Base-by-base conservation (phyloP, 1,284 basidiomycete genomes). In the Earliella scabrosa region DNA sequence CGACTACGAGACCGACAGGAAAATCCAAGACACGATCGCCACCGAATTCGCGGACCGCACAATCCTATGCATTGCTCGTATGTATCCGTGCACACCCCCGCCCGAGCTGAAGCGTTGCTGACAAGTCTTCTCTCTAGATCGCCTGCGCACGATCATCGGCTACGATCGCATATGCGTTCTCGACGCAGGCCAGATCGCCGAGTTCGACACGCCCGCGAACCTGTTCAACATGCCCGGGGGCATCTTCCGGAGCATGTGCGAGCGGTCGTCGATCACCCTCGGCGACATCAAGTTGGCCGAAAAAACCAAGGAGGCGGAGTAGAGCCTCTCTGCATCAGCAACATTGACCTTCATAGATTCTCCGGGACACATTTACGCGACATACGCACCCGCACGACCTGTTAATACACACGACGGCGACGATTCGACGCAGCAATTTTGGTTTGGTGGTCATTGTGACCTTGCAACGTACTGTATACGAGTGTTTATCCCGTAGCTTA, bases 21-120 rank as follows among this genome's bases (percentile, higher is more conserved):
- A 88, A 60, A 93, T 95, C 58, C 92, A 95, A 70, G 80, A 87
- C 59, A 95, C 93, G n/a, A 95, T 96, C 60, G 81, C 89, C 2
- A 79, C 79, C 44, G 92, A 94, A 74, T 95, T 95, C 74, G 75
- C 77, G 43, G 85, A 90, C 67, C 83, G 88, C 50, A 95, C 93
- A 0, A 85, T 93, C 48, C 71, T 93, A 9, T 93, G 88, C 67
- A 92, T 93, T 57, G 90, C 89, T 61, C 88, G 86, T 85, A 66
- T 65, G 81, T 78, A 11, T 46, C 40, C 11, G 40, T 43, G 5
- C 1, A 2, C n/a, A 29, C 8, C 3, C 47, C 23, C 0, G 45
- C 52, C 35, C 50, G 53, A 26, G 16, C 36, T 18, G 20, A 10
- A n/a, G 2, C 10, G 16, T 18, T n/a, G 16, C 34, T 21, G 48